A percentile compares a stretch with the other conserved stretches of the same genome.
These are phyloP conservation scores for Zygosaccharomyces pseudobailii DNA, from an alignment of 1,139 yeast genomes.

Conservation along the genomic window DNA sequence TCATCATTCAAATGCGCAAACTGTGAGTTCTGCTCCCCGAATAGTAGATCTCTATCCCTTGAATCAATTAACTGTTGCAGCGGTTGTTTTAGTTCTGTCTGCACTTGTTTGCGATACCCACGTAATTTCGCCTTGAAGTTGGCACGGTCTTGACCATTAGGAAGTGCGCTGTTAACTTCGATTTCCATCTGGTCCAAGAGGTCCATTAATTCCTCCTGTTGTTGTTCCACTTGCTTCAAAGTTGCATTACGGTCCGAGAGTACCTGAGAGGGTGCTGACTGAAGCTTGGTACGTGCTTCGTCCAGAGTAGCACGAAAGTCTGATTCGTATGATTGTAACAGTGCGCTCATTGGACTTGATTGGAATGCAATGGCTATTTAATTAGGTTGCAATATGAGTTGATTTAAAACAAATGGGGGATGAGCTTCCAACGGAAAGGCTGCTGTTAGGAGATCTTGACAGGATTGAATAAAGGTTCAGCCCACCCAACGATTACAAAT, in stretches of 20 bases:
- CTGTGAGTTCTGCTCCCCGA: conserved; percentile 21
- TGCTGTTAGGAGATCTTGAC: not conserved
- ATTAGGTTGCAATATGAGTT: not conserved
- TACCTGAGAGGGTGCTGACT: conserved; percentile 21
- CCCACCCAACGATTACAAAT: not conserved
- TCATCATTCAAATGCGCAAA: conserved; percentile 43
- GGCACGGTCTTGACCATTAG: conserved; percentile 23
- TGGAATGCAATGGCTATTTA: not conserved
- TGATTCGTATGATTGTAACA: conserved; percentile 30
- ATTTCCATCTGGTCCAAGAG: conserved; percentile 35
- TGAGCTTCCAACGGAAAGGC: not conserved
- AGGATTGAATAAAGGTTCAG: not conserved
- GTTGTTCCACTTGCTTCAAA: conserved; percentile 27
- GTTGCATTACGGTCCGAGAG: conserved; percentile 25
- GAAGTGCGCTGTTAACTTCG: conserved; percentile 28
- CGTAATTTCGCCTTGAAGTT: conserved; percentile 27
- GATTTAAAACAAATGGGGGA: not conserved
- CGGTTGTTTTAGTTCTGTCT: conserved; percentile 22
- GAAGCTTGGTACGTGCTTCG: conserved; percentile 21
- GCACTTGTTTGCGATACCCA: conserved; percentile 27
- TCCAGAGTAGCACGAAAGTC: conserved; percentile 32
- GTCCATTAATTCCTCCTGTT: conserved; percentile 32
- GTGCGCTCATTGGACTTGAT: conserved; percentile 17
- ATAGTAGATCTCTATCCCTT: conserved; percentile 26
- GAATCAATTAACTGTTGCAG: conserved; percentile 28